Evolutionary conservation across 345 rosid genomes (phyloP).

Genomic region (Eucalyptus curtisii): DNA sequence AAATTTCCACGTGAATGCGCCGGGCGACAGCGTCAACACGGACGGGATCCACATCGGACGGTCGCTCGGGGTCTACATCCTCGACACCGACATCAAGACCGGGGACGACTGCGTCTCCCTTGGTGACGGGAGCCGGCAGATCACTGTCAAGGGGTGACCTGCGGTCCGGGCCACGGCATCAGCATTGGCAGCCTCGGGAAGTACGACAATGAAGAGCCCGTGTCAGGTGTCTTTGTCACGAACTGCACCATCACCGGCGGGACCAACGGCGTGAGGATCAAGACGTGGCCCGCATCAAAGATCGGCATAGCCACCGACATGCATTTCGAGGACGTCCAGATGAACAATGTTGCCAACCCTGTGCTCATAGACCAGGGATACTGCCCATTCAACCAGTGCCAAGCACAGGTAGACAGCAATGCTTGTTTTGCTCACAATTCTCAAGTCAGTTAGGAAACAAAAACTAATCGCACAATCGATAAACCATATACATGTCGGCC

Average conservation of each 20-base stretch:
- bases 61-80: constrained; percentile 10
- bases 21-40: constrained; percentile 33
- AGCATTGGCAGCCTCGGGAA: constrained; percentile 49
- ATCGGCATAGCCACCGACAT: constrained; percentile 4
- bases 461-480: neutral
- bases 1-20: constrained; percentile 16
- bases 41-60: constrained; percentile 59
- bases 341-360: constrained; percentile 15
- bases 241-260: constrained; percentile 14
- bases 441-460: neutral
- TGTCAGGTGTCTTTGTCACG: constrained; percentile 11
- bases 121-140: constrained; percentile 26
- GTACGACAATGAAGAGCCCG: constrained; percentile 14
- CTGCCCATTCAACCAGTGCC: constrained; percentile 3
- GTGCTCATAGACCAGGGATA: constrained; percentile 25
- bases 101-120: constrained; percentile 60
- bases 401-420: neutral
- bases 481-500: neutral
- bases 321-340: constrained; percentile 16
- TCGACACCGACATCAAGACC: constrained; percentile 15
- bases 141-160: constrained; percentile 11
- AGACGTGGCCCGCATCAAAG: constrained; percentile 36
- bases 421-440: neutral
- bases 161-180: constrained; percentile 73
- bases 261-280: constrained; percentile 35